Conservation (phyloP, 2,329 filamentous ascomycete genomes). For the Sporothrix schenckii region DNA sequence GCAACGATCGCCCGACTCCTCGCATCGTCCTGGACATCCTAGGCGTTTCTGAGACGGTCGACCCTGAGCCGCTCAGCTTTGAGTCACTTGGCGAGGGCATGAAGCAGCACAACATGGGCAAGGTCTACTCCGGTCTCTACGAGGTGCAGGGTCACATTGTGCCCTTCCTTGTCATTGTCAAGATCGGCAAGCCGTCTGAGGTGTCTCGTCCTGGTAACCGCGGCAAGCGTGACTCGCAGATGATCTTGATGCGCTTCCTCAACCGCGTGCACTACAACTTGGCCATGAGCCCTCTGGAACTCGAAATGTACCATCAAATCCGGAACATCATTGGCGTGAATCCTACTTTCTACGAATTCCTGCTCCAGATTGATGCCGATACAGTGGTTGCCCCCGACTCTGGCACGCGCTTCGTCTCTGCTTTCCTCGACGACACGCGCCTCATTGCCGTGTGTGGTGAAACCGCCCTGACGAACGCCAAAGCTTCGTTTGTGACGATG, state of each 20-base stretch:
- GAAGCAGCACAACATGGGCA: constrained; percentile 99
- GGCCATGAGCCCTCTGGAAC: constrained; percentile 91
- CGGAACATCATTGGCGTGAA: constrained; percentile 98
- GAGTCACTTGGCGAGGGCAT: constrained; percentile 93
- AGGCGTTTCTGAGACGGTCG: constrained; percentile 88
- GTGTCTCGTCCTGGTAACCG: constrained; percentile 93
- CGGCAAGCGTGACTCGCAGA: constrained; percentile 98
- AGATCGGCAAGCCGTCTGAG: constrained; percentile 96
- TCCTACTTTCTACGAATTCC: constrained; percentile 96
- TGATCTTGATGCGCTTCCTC: constrained; percentile 97
- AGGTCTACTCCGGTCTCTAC: constrained; percentile 96
- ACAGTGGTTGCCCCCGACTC: constrained; percentile 90
- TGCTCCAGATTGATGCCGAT: constrained; percentile 96
- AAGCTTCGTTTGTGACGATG: constrained; percentile 93
- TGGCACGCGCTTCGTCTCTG: constrained; percentile 85
- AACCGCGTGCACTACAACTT: constrained; percentile 98
- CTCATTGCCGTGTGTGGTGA: constrained; percentile 95
- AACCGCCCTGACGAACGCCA: constrained; percentile 89
- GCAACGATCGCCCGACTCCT: constrained; percentile 93
- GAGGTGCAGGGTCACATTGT: constrained; percentile 98
- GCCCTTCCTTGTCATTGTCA: constrained; percentile 94
- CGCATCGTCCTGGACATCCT: constrained; percentile 96
- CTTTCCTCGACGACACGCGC: constrained; percentile 88
- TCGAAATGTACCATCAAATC: constrained; percentile 99
- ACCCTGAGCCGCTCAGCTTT: constrained; percentile 94